Evolutionary conservation across 2,329 filamentous ascomycete species (phyloP).

Genomic region (Calonectria hawksworthii): DNA sequence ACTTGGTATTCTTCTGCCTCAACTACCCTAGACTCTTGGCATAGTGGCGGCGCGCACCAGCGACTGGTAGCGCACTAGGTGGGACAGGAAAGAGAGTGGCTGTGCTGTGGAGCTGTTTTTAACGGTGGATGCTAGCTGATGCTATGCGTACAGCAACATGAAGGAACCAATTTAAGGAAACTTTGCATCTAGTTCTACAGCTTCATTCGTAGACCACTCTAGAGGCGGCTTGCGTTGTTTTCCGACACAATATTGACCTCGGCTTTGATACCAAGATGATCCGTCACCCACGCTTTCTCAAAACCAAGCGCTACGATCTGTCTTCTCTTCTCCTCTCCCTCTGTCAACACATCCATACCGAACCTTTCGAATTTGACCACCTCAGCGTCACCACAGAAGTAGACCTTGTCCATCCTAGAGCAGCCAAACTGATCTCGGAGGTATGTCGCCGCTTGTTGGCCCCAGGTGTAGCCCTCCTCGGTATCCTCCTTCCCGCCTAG

Average conservation of each 20-base stretch:
- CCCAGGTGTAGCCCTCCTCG: conserved; percentile 70
- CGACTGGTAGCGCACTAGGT: too few species aligned
- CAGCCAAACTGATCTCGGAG: conserved; percentile 61
- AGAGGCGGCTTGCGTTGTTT: conserved; percentile 15
- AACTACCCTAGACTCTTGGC: neutral
- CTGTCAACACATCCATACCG: conserved; percentile 57
- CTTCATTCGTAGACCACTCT: too few species aligned
- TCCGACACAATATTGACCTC: conserved; percentile 25
- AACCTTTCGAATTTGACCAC: conserved; percentile 58
- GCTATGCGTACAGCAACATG: neutral
- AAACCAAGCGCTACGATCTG: conserved; percentile 47
- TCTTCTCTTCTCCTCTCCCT: conserved; percentile 48
- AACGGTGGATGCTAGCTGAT: neutral
- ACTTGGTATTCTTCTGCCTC: neutral
- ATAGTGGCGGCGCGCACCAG: neutral
- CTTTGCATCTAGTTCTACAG: neutral
- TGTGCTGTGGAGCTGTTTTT: neutral
- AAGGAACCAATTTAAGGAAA: neutral
- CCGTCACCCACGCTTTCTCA: conserved; percentile 63
- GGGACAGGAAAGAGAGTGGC: too few species aligned
- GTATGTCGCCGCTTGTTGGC: conserved; percentile 62
- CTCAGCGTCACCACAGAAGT: conserved; percentile 56
- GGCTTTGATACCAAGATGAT: conserved; percentile 57
- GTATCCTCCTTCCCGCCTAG: conserved; percentile 64
- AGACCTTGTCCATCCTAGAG: conserved; percentile 67